Base-by-base conservation (phyloP, 2,329 filamentous ascomycete species). In the Beauveria scarabaeidicola region DNA sequence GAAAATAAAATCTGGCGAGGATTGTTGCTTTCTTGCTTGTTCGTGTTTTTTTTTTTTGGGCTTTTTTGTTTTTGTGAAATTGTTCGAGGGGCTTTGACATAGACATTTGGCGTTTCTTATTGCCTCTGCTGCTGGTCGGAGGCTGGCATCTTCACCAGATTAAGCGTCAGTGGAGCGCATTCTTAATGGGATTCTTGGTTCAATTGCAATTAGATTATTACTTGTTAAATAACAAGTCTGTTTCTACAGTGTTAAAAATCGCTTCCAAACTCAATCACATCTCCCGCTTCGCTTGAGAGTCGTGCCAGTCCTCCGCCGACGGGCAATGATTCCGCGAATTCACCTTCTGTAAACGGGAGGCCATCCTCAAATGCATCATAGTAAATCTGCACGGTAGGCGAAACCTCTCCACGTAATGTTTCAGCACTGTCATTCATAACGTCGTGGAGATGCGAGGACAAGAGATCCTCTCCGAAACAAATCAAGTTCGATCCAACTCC, bases 121-220 rank as follows among this genome's bases (percentile, higher is more conserved):
- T 38, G 27, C 38, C 13, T 41, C 1, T 47, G 38, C 17, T n/a
- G 10, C 36, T 41, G 44, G 36, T 41, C 17, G 17, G n/a, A 51
- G 32, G 55, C 55, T 50, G 46, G 55, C 36, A 51, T 58, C 46
- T 50, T 43, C 46, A 58, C 23, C 55, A 50, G 44, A 8, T 21
- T 23, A 8, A 17, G 19, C 43, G 13, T n/a, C 6, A 40, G 32
- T 40, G 21, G 21, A 40, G 15, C 19, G 21, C 19, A 40, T 15
- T 10, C 15, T 15, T 40, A 27, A 40, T 41, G 21, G 21, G 2
- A 17, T 23, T 5, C 6, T 40, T n/a, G 2, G 3, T n/a, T 52
- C 2, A 38, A 17, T 46, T 29, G 36, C 7, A 46, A 29, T 52
- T 15, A 53, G 3, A 59, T 44, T 27, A n/a, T 10, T 58, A 13